Conservation (phyloP, 768 basidiomycete genomes). For the Agaricus bisporus region DNA sequence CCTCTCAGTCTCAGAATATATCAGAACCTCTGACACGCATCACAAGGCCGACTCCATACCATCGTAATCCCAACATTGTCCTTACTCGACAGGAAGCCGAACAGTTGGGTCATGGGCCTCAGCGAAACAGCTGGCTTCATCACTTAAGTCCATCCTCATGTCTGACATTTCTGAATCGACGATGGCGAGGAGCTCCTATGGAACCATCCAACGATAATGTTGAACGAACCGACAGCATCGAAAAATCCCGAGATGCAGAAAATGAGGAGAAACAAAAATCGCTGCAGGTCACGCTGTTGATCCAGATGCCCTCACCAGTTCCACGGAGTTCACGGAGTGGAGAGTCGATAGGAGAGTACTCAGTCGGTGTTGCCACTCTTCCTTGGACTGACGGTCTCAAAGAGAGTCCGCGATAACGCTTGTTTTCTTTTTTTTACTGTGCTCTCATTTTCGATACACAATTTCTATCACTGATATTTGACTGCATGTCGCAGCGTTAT, state of each 20-base stretch:
- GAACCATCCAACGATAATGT: background rate
- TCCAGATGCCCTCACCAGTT: conserved; percentile 36
- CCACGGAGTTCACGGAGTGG: background rate
- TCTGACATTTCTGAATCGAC: background rate
- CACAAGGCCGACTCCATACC: conserved; percentile 1
- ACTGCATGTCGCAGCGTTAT: too few relatives aligned
- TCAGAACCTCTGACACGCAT: background rate
- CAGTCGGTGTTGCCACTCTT: conserved; percentile 37
- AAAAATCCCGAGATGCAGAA: background rate
- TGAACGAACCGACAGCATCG: background rate
- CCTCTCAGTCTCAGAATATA: background rate
- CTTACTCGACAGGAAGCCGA: background rate
- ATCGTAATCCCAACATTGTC: conserved; percentile 4
- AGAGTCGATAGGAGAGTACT: conserved; percentile 25
- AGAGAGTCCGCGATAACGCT: background rate
- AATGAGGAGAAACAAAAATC: background rate
- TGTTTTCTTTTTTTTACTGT: too few relatives aligned
- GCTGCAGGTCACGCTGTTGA: conserved; percentile 36
- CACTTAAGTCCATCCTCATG: conserved; percentile 3
- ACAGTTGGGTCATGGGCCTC: background rate
- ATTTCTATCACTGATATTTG: too few relatives aligned
- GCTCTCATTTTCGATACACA: too few relatives aligned
- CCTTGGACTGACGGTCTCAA: conserved; percentile 20
- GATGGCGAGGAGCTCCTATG: background rate
- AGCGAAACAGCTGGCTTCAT: background rate